Conservation (phyloP, 1,139 yeast species). For the Debaryomyces robertsiae region DNA sequence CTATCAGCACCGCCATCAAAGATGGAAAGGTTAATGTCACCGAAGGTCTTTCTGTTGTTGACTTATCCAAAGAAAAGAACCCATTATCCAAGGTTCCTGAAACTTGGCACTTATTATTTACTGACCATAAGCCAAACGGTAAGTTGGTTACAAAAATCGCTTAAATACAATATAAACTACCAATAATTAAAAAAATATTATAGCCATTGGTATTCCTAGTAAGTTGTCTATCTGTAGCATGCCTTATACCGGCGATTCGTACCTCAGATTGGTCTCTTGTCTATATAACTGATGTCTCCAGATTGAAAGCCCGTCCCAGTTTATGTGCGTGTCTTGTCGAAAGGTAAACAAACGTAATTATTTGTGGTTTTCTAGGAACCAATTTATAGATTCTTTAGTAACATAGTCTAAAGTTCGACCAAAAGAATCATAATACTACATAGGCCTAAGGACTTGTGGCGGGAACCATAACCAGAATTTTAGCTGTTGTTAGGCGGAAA, state of each 20-base stretch:
- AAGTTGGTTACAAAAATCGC: constrained; percentile 39
- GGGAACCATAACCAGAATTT: too few species aligned
- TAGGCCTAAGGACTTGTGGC: too few species aligned
- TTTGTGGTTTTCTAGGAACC: constrained; percentile 4
- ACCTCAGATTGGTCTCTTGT: too few species aligned
- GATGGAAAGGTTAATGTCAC: constrained; percentile 43
- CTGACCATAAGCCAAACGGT: constrained; percentile 35
- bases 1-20: constrained; percentile 35
- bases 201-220: too few species aligned
- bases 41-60: constrained; percentile 28
- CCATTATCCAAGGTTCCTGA: constrained; percentile 31
- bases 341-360: constrained; percentile 6
- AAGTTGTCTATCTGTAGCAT: too few species aligned
- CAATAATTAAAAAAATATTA: too few species aligned
- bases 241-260: too few species aligned
- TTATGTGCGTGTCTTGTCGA: constrained; percentile 7
- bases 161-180: too few species aligned
- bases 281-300: neutral
- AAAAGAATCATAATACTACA: too few species aligned
- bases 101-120: constrained; percentile 33
- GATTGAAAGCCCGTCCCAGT: neutral
- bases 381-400: too few species aligned
- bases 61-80: constrained; percentile 24
- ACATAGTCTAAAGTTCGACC: too few species aligned
- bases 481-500: too few species aligned